phyloP scores from a whole-genome alignment of 2,329 filamentous ascomycete genomes.

The Aspergillus sojae region DNA sequence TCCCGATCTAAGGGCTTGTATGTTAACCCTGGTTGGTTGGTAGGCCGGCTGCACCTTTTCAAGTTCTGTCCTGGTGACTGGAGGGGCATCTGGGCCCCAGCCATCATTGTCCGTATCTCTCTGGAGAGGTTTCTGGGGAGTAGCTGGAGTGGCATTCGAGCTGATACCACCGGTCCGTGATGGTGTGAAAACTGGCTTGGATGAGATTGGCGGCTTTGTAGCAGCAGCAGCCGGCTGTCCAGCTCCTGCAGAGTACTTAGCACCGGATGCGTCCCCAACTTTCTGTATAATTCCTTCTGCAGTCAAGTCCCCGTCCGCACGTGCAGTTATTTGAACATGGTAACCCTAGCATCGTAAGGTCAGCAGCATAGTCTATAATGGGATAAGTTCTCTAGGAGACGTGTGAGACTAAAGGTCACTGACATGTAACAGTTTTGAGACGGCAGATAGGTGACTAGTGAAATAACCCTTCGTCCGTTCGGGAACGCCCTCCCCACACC shows the following conservation, averaged over 20 bases:
- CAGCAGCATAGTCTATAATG: not conserved
- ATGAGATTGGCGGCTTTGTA: slow-evolving; percentile 70
- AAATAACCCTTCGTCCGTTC: slow-evolving; percentile 99
- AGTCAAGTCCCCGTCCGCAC: slow-evolving; percentile 84
- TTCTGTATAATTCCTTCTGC: slow-evolving; percentile 89
- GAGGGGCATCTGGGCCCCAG: slow-evolving; percentile 94
- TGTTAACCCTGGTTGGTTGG: slow-evolving; percentile 92
- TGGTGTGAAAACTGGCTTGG: slow-evolving; percentile 90
- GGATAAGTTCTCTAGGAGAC: not conserved
- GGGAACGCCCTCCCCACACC: slow-evolving; percentile 97
- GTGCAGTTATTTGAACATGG: slow-evolving; percentile 95
- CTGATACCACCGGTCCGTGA: slow-evolving; percentile 60
- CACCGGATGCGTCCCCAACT: slow-evolving; percentile 88
- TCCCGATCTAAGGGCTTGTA: slow-evolving; percentile 79
- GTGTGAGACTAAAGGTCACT: slow-evolving; percentile 20
- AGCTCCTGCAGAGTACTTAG: slow-evolving; percentile 81
- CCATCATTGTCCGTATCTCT: slow-evolving; percentile 77
- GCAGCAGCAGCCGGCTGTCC: slow-evolving; percentile 57
- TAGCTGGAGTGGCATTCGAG: slow-evolving; percentile 66
- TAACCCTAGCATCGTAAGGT: slow-evolving; percentile 63
- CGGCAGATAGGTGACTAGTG: slow-evolving; percentile 86
- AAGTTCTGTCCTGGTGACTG: slow-evolving; percentile 78
- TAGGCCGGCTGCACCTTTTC: slow-evolving; percentile 94
- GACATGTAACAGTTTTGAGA: slow-evolving; percentile 87
- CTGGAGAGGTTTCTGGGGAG: slow-evolving; percentile 54